Base-by-base conservation (phyloP, 805 yeast species). In the Ogataea siamensis region DNA sequence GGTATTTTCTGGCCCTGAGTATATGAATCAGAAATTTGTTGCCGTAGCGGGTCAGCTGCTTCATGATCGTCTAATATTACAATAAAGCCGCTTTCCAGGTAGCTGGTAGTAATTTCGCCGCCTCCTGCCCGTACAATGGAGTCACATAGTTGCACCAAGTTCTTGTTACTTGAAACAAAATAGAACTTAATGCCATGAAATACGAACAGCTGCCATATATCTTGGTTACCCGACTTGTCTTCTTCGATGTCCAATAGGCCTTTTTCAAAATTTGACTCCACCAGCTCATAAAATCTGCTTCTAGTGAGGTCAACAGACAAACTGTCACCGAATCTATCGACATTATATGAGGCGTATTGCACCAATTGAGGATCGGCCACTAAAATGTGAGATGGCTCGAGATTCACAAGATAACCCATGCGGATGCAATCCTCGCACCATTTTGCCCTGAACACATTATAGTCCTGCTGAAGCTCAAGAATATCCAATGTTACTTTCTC, bases 401-500 rank as follows among this genome's bases (percentile, higher is more conserved):
- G 47, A 2, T 69, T 70, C 0, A 86, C 57, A 2, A 78, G 31
- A 2, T 49, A 35, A 1, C 57, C 50, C 10, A 64, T 55, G 12
- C 57, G 51, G 2, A 85, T 62, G 49, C 93, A 78, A 47, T 85
- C 89, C 30, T 77, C 65, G 5, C 87, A 55, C 95, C 96, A 91
- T 20, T 62, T 56, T 1, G 94, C 87, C 35, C 61, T 69, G 6
- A 87, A 54, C 0, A 91, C 66, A 50, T 81, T 85, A 48, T 70
- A 74, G 12, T 57, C 41, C n/a, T 63, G 57, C 8, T 55, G 47
- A n/a, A 74, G 42, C 1, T 58, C 57, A 2, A 46, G 50, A 3
- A 74, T 70, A 34, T 67, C 69, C 3, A 57, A 44, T 0, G 76
- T 71, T 9, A 50, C 38, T 39, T 54, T 65, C 20, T 63, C 69